These are phyloP conservation scores for Talaromyces amestolkiae DNA, from an alignment of 2,329 filamentous ascomycete genomes.

Conservation along the genomic window DNA sequence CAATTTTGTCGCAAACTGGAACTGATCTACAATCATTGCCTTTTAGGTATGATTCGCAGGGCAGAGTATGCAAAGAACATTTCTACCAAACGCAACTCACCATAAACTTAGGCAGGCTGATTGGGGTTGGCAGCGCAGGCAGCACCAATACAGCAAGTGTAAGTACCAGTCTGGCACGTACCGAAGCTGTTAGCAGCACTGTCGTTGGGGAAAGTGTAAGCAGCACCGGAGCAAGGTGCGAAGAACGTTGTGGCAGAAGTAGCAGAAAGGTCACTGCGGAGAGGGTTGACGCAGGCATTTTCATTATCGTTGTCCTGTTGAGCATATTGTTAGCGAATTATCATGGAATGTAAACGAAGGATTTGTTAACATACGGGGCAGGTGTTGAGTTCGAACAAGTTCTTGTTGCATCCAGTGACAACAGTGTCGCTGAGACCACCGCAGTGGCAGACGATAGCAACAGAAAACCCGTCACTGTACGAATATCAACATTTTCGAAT, in stretches of 20 bases:
- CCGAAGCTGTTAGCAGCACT: constrained; percentile 10
- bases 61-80: neutral
- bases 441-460: constrained; percentile 15
- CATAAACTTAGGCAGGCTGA: neutral
- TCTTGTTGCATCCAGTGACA: constrained; percentile 15
- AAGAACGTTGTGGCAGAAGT: constrained; percentile 9
- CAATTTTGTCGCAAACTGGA: neutral
- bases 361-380: neutral
- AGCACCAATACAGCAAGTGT: constrained; percentile 15
- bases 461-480: constrained; percentile 14
- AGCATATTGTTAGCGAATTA: neutral
- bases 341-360: neutral
- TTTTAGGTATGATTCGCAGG: neutral
- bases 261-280: constrained; percentile 1
- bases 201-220: constrained; percentile 17
- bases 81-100: neutral
- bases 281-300: constrained; percentile 17
- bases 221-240: constrained; percentile 9
- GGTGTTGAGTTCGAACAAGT: constrained; percentile 7
- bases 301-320: constrained; percentile 11
- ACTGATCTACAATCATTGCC: neutral
- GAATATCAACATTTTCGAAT: neutral
- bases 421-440: neutral
- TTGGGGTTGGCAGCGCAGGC: constrained; percentile 13
- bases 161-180: constrained; percentile 8